Evolutionary conservation across 352 stramenopile species (phyloP), one percentile per base, ranked within the genome.

Genomic region (Pythium phragmiticola): DNA sequence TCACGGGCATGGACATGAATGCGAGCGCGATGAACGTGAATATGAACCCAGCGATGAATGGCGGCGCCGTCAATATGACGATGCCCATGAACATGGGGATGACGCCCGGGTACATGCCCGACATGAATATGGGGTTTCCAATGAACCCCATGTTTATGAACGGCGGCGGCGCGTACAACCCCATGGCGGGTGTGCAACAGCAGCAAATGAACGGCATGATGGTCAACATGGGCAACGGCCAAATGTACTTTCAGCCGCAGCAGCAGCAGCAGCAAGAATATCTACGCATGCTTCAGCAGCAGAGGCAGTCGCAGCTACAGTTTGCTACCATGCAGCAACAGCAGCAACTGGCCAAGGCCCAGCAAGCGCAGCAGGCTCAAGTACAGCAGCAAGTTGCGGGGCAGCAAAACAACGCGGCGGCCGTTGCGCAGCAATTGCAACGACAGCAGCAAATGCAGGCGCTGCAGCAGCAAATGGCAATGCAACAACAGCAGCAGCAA

Each of bases 211-310:
- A 69, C 51, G 51, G 51, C 50, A 89, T 93, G 82, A 83, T 85
- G 74, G 86, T 93, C 75, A 91, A 86, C 49, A 73, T 69, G 60
- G 63, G 58, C 33, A 43, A 52, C 34, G 70, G 70, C 3, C 83
- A 90, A 51, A 68, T 70, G 60, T 78, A 84, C 45, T 90, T 86
- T 52, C 85, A 84, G 57, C 82, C 82, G 50, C 70, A 75, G 16
- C 78, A 89, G 57, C 65, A 89, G 57, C 65, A 93, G 53, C 83
- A 92, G 58, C 86, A 94, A 65, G 80, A 92, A 30, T 92, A 92
- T 69, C 76, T 91, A 67, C 78, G 84, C 11, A 87, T 82, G 75
- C 59, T 87, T 16, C 77, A 87, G 57, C 77, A 68, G 39, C 39
- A 46, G 46, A 68, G 67, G 23, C 65, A 78, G 21, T 65, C 66